Conservation (phyloP, 345 rosid genomes). For the Nasturtium officinale region DNA sequence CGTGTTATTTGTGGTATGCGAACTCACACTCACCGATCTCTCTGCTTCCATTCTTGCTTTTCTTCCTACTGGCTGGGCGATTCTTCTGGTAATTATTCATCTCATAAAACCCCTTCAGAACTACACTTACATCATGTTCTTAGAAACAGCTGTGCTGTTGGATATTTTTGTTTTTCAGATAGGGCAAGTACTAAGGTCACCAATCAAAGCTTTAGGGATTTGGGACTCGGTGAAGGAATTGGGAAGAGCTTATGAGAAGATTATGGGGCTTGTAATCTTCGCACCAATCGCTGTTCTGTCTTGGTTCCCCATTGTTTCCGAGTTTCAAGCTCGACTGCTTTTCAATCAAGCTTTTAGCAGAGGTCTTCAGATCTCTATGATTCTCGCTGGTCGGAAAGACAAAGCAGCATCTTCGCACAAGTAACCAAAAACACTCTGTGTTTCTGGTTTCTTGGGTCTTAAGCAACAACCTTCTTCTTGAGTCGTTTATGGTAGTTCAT, state of each 20-base stretch:
- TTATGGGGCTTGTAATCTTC: slow-evolving; percentile 73
- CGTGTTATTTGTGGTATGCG: slow-evolving; percentile 63
- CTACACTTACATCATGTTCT: slow-evolving; percentile 14
- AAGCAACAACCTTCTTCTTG: background rate
- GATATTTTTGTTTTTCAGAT: slow-evolving; percentile 44
- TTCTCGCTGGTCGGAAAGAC: slow-evolving; percentile 74
- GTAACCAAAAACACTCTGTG: slow-evolving; percentile 14
- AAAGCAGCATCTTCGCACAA: slow-evolving; percentile 39
- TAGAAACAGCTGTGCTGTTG: background rate
- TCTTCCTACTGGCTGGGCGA: slow-evolving; percentile 89
- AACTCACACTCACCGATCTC: slow-evolving; percentile 69
- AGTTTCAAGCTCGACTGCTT: slow-evolving; percentile 81
- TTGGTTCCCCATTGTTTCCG: slow-evolving; percentile 83
- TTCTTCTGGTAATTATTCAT: slow-evolving; percentile 64
- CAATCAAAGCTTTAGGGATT: slow-evolving; percentile 53
- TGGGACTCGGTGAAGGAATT: slow-evolving; percentile 90
- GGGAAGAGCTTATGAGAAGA: slow-evolving; percentile 78
- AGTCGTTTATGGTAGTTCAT: no score
- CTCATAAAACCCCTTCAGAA: slow-evolving; percentile 1
- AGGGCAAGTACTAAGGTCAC: slow-evolving; percentile 64
- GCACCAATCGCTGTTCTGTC: slow-evolving; percentile 71
- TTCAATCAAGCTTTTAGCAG: slow-evolving; percentile 95
- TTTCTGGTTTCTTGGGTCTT: background rate
- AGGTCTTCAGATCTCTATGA: slow-evolving; percentile 92
- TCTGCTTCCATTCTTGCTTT: slow-evolving; percentile 79